Percentiles rank a stretch among this genome's conserved stretches.
Conservation (phyloP, 31 red algal species). For the Endocladia muricata region DNA sequence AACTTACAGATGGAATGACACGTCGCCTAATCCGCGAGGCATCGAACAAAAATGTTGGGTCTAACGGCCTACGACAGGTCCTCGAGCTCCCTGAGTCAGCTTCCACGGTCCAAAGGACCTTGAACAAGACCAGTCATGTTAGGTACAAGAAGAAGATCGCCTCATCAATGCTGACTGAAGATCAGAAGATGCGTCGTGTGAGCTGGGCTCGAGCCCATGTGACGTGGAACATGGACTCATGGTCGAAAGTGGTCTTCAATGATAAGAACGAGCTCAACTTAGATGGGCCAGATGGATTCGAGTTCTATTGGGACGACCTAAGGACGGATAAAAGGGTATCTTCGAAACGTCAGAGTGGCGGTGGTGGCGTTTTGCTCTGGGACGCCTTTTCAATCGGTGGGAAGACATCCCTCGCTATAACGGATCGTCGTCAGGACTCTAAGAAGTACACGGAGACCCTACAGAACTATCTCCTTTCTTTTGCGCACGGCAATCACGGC, state of each 20-base stretch:
- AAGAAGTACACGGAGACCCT: background rate
- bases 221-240: no score
- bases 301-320: background rate
- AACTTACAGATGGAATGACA: no score
- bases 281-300: background rate
- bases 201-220: no score
- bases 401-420: background rate
- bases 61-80: background rate
- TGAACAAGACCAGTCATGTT: background rate
- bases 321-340: background rate
- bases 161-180: background rate
- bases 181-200: slow-evolving; percentile 6
- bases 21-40: background rate
- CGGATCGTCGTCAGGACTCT: background rate
- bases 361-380: background rate
- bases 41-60: background rate
- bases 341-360: no score
- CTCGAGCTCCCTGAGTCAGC: background rate
- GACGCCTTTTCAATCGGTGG: background rate
- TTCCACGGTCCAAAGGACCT: background rate
- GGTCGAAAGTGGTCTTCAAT: no score
- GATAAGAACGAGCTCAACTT: background rate
- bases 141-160: background rate
- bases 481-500: background rate
- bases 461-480: background rate